Base-by-base conservation (phyloP, 768 basidiomycete genomes). In the Phanerochaete carnosa region DNA sequence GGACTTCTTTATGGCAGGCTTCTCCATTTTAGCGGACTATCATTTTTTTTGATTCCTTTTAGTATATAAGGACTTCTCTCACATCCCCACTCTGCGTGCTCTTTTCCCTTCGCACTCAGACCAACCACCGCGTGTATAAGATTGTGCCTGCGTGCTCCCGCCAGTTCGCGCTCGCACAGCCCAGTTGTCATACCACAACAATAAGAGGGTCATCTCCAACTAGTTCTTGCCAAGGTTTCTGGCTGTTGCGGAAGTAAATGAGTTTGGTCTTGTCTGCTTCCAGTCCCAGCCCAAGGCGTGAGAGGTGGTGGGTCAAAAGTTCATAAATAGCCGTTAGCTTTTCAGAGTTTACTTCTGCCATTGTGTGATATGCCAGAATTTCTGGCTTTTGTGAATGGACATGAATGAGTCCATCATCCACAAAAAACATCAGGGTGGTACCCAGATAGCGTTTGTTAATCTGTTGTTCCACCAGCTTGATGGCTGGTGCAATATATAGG, bases 251-350 rank as follows among this genome's bases (percentile, higher is more conserved):
- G 56, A 66, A 66, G 45, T 66, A 63, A 55, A 64, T 64, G 19
- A 63, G 50, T 32, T 66, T 61, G 29, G 35, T n/a, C 56, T 66
- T 66, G 19, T 57, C 61, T 15, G 22, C 22, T 47, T 65, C 64
- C 1, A 59, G 32, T 6, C 16, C 45, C 16, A 67, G 51, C 1
- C 64, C 66, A 9, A 65, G 32, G 4, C 57, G 59, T 0, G 2
- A 15, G 29, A 67, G 57, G 25, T 61, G 25, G 3, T 1, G 8
- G 32, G 45, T 15, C 1, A 53, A 3, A 12, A 29, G 28, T 9
- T 6, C n/a, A 19, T 37, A 35, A 3, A 39, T 13, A 26, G 35
- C 28, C 23, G 19, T 11, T 26, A 45, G 12, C 9, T 43, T 12
- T 37, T 35, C 22, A 7, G 28, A 16, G 37, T 51, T 59, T 33